phyloP scores from a whole-genome alignment of 2,329 filamentous ascomycete genomes.

The Paecilomyces sp. region DNA sequence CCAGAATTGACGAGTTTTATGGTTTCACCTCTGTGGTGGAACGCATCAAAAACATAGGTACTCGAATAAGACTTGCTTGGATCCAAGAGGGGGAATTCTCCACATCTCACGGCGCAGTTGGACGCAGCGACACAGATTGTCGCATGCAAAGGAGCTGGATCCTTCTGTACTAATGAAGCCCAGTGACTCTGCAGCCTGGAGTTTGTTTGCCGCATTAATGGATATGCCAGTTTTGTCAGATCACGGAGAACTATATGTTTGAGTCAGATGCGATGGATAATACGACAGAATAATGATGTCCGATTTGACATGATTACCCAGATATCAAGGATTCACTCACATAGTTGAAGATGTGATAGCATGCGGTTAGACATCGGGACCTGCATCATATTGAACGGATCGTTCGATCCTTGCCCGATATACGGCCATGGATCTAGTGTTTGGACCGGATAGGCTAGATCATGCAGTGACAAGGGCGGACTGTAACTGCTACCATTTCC shows the following conservation, averaged over 20 bases:
- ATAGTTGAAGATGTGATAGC: constrained; percentile 29
- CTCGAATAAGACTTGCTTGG: constrained; percentile 21
- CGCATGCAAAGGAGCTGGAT: constrained; percentile 29
- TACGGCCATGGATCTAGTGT: constrained; percentile 16
- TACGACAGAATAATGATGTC: neutral
- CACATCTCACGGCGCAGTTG: constrained; percentile 25
- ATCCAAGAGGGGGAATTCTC: constrained; percentile 27
- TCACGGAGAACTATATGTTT: constrained; percentile 24
- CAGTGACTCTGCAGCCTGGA: constrained; percentile 28
- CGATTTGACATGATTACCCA: neutral
- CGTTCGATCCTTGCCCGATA: constrained; percentile 24
- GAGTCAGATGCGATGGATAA: constrained; percentile 4
- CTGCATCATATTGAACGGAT: constrained; percentile 29
- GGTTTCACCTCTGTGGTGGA: constrained; percentile 32
- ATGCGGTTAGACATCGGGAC: constrained; percentile 29
- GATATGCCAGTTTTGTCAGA: constrained; percentile 28
- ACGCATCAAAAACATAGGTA: constrained; percentile 27
- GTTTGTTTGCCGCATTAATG: constrained; percentile 26
- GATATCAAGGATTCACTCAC: constrained; percentile 15
- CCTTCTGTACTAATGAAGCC: constrained; percentile 25
- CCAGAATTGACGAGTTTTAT: constrained; percentile 32
- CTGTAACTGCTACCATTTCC: neutral
- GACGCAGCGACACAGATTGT: constrained; percentile 31
- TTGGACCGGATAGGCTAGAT: constrained; percentile 8
- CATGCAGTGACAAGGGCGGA: constrained; percentile 9